These are phyloP conservation scores for Papiliotrema fonsecae DNA, from an alignment of 1,284 basidiomycete genomes.

Conservation along the genomic window DNA sequence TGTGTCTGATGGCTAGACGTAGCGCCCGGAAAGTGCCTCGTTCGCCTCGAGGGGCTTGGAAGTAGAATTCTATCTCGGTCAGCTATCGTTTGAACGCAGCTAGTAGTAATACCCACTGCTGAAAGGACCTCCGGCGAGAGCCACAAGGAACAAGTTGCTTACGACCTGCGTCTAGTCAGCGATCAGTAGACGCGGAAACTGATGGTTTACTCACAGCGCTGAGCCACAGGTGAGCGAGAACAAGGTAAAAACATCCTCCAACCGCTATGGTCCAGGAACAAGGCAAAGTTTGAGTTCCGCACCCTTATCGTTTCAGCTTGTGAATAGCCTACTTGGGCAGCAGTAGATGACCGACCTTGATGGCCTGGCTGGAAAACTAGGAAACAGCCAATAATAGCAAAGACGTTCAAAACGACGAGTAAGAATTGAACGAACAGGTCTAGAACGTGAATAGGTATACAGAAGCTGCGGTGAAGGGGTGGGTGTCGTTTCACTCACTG, in stretches of 20 bases:
- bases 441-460: background rate
- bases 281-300: background rate
- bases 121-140: slow-evolving; percentile 2
- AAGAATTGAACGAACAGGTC: background rate
- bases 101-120: background rate
- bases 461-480: background rate
- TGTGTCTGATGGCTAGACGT: background rate
- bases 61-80: background rate
- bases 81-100: background rate
- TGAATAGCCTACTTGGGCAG: background rate
- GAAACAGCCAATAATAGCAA: background rate
- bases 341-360: background rate
- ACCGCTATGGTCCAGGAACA: background rate
- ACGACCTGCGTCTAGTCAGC: background rate
- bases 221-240: slow-evolving; percentile 1
- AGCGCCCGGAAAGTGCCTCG: slow-evolving; percentile 1
- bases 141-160: background rate
- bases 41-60: background rate
- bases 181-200: too few relatives aligned
- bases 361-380: slow-evolving; percentile 2
- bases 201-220: background rate
- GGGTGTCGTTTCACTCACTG: background rate
- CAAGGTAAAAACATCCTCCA: background rate
- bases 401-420: background rate
- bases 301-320: background rate